Percentiles rank a stretch among this genome's conserved stretches.
These are phyloP conservation scores for Thalassiosira ordinaria DNA, from an alignment of 352 stramenopile species.

Conservation along the genomic window DNA sequence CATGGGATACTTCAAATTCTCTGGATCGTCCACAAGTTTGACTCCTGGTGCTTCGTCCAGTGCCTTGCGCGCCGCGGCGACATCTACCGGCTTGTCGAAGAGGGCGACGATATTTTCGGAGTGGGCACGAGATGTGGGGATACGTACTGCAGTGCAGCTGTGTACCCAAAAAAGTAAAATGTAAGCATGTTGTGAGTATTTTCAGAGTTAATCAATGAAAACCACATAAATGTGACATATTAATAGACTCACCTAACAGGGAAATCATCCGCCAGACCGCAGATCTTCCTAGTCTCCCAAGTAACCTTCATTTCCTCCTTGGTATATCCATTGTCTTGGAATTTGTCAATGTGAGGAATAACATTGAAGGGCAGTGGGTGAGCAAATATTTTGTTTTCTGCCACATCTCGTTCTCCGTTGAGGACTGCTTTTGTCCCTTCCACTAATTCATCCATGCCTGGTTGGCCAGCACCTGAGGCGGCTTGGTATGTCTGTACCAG, in stretches of 20 bases:
- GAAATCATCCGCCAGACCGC: conserved; percentile 85
- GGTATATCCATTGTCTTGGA: conserved; percentile 98
- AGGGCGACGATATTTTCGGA: conserved; percentile 96
- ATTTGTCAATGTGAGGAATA: conserved; percentile 99
- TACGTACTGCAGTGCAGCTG: conserved; percentile 94
- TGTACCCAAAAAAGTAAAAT: background rate
- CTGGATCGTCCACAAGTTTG: conserved; percentile 91
- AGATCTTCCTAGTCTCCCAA: conserved; percentile 98
- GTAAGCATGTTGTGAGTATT: conserved; percentile 16
- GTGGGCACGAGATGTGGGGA: conserved; percentile 96
- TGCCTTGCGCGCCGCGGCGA: conserved; percentile 88
- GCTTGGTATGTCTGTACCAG: conserved; percentile 90
- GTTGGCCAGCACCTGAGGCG: conserved; percentile 90
- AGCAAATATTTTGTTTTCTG: conserved; percentile 93
- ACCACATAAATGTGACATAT: background rate
- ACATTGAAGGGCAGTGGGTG: conserved; percentile 98
- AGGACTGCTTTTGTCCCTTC: conserved; percentile 88
- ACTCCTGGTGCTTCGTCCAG: conserved; percentile 91
- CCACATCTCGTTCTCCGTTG: conserved; percentile 80
- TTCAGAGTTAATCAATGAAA: background rate
- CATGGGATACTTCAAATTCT: conserved; percentile 93
- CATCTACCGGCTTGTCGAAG: conserved; percentile 90
- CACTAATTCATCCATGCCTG: conserved; percentile 94
- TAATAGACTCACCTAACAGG: conserved; percentile 63
- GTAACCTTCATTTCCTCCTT: conserved; percentile 99